These are phyloP conservation scores for Solanum infundibuliforme DNA, from an alignment of 257 asterid species.

Conservation along the genomic window DNA sequence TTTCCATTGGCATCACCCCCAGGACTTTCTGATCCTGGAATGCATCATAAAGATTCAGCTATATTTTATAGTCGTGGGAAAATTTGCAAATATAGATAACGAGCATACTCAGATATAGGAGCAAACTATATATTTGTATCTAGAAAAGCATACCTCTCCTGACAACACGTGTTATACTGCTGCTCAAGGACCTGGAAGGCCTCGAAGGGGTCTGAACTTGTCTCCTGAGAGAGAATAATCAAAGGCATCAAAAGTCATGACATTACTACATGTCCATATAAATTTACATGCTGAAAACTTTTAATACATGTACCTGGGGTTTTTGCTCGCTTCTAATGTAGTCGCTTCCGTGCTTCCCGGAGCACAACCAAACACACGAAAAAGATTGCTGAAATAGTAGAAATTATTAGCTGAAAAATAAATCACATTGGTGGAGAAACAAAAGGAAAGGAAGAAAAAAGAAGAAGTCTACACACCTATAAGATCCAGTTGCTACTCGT, in stretches of 20 bases:
- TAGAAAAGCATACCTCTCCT: slow-evolving; percentile 50
- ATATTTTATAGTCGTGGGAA: neutral
- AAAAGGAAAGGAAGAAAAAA: neutral
- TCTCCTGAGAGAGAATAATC: slow-evolving; percentile 42
- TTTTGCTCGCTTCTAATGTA: slow-evolving; percentile 74
- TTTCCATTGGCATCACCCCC: slow-evolving; percentile 86
- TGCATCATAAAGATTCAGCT: neutral
- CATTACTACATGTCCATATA: neutral
- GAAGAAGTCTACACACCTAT: slow-evolving; percentile 40
- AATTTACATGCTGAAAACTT: neutral
- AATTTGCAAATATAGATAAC: neutral
- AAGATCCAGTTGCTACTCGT: slow-evolving; percentile 97
- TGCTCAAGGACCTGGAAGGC: slow-evolving; percentile 82
- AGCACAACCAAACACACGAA: slow-evolving; percentile 68
- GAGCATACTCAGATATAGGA: neutral
- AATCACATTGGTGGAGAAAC: neutral
- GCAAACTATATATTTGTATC: neutral
- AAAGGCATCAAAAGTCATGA: neutral
- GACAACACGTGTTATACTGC: slow-evolving; percentile 77
- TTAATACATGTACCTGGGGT: slow-evolving; percentile 43
- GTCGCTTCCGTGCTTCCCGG: slow-evolving; percentile 60
- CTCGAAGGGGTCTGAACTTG: slow-evolving; percentile 89
- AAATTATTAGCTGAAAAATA: neutral
- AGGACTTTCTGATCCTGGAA: slow-evolving; percentile 70
- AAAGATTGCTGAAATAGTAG: slow-evolving; percentile 45